Conservation (phyloP, 2,329 filamentous ascomycete genomes). For the Microsporum audouinii region DNA sequence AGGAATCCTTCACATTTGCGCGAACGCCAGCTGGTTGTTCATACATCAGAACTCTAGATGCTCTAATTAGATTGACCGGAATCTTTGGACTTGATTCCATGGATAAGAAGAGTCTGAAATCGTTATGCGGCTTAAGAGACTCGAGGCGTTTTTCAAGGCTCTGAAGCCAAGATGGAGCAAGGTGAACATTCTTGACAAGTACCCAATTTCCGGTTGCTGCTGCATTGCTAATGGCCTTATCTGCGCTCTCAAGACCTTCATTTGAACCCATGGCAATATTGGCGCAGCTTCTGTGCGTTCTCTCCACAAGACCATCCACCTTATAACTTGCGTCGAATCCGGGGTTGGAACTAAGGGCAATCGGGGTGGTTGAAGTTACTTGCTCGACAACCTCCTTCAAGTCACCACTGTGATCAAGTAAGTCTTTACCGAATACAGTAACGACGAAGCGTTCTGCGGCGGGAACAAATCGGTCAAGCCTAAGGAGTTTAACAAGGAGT, state of each 20-base stretch:
- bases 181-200: slow-evolving; percentile 95
- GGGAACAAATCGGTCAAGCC: slow-evolving; percentile 89
- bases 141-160: slow-evolving; percentile 95
- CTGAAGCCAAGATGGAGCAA: slow-evolving; percentile 91
- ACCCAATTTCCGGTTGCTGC: slow-evolving; percentile 92
- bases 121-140: slow-evolving; percentile 79
- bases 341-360: slow-evolving; percentile 85
- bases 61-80: slow-evolving; percentile 85
- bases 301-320: slow-evolving; percentile 86
- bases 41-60: slow-evolving; percentile 90
- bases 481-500: slow-evolving; percentile 84
- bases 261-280: slow-evolving; percentile 99
- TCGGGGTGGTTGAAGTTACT: slow-evolving; percentile 71
- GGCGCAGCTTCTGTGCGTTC: slow-evolving; percentile 68
- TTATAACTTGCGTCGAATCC: slow-evolving; percentile 99
- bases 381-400: slow-evolving; percentile 74
- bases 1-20: slow-evolving; percentile 97
- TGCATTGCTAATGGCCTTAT: slow-evolving; percentile 88
- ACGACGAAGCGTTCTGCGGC: slow-evolving; percentile 82
- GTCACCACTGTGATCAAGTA: slow-evolving; percentile 77
- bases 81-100: slow-evolving; percentile 98
- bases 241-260: slow-evolving; percentile 80
- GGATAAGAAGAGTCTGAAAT: slow-evolving; percentile 91
- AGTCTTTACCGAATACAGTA: slow-evolving; percentile 68
- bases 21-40: slow-evolving; percentile 94